Base-by-base conservation (phyloP, 2,329 filamentous ascomycete genomes). In the Parascedosporium putredinis region DNA sequence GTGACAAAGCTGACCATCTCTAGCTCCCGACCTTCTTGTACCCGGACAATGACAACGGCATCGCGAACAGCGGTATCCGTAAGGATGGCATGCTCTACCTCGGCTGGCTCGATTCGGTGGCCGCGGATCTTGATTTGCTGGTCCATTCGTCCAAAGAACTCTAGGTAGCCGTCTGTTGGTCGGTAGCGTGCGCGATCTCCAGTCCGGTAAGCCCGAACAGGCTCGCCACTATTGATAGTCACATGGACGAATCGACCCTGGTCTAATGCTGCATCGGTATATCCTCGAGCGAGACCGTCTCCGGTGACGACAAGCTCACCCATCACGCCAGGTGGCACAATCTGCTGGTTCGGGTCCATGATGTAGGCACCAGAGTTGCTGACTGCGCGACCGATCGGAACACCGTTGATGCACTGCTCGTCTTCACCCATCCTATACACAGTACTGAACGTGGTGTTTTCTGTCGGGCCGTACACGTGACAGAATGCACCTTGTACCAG, bases 111-210 rank as follows among this genome's bases (percentile, higher is more conserved):
- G 5, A 64, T 55, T 10, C 63, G 58, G 18, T 65, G 60, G 6
- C 63, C 62, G 14, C 57, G 58, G 4, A 65, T 56, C 53, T 66
- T 66, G 52, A 65, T 56, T 48, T 65, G 62, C 1, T 53, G 36
- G 3, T 64, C 62, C 8, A 56, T 58, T 0, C 62, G 57, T 1
- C 62, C 62, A 0, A 54, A 36, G 7, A 58, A 59, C 18, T 59
- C 54, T 14, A 62, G 48, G 0, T 40, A 56, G 0, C 59, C 59
- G 8, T 61, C 59, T 3, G 31, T 7, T 16, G 34, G 34, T 18
- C 34, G 34, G 34, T 18, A 18, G 8, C 34, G 45, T 1, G 57
- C 58, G 18, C 57, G 40, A 33, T 61, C 59, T 6, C 59, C 59
- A 1, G 59, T 58, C 40, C 50, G 54, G 47, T 60, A 59, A 10